These are phyloP conservation scores for Tricholomella constricta DNA, from an alignment of 768 basidiomycete species.

Conservation along the genomic window DNA sequence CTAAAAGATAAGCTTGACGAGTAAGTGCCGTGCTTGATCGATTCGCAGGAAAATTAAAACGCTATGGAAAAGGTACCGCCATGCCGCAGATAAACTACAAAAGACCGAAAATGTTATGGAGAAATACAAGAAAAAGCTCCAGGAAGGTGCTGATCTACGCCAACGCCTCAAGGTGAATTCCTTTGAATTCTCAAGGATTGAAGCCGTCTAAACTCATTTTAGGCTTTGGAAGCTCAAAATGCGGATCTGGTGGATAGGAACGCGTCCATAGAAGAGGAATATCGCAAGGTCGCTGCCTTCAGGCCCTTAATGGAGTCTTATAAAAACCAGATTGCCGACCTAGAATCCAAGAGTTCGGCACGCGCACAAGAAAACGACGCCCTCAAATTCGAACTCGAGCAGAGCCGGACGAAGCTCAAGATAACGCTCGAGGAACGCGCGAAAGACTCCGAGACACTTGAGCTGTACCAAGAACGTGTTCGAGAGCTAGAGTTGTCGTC, in stretches of 20 bases:
- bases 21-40: conserved; percentile 43
- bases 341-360: conserved; percentile 70
- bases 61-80: conserved; percentile 64
- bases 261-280: conserved; percentile 90
- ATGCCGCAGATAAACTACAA: conserved; percentile 87
- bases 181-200: not conserved
- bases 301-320: conserved; percentile 92
- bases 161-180: conserved; percentile 75
- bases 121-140: conserved; percentile 98
- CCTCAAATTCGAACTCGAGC: conserved; percentile 76
- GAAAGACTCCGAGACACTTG: conserved; percentile 82
- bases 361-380: conserved; percentile 73
- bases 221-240: conserved; percentile 93
- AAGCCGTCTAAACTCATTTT: conserved; percentile 1
- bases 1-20: conserved; percentile 96
- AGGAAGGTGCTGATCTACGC: conserved; percentile 88
- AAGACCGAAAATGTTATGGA: conserved; percentile 98
- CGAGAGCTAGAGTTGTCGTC: conserved; percentile 81
- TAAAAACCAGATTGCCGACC: conserved; percentile 79
- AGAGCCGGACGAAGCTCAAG: conserved; percentile 67
- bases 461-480: conserved; percentile 88
- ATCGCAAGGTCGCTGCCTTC: conserved; percentile 81
- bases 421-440: conserved; percentile 68
- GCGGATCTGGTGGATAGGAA: conserved; percentile 90
- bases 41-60: not conserved